Evolutionary conservation across 495 filamentous ascomycete genomes (phyloP), one percentile per base, ranked within the genome.

Genomic region (Hyaloscypha finlandica): DNA sequence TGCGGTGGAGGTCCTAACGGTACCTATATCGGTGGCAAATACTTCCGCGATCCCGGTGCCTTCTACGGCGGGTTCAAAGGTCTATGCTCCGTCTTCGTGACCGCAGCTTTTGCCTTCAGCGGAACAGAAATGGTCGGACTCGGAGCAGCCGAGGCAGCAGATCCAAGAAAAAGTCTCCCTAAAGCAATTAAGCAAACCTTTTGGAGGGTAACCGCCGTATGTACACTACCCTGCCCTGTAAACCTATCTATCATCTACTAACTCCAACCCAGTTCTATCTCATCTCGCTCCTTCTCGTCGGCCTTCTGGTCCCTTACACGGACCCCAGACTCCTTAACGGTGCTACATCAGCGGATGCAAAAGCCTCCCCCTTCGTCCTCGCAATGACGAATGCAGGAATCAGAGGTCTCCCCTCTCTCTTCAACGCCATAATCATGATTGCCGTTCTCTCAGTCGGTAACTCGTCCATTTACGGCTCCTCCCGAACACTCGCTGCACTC

Each of bases 1-100:
- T 88, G 86, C 61, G 93, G 94, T 52, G 94, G 94, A 60, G 91
- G 86, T 6, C 48, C 57, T n/a, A 60, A 83, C 33, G 88, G 88
- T 39, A 86, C 85, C 11, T 96, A 96, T 75, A 91, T 97, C 66
- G 94, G 94, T 60, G 91, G 86, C 16, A 80, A 77, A 37, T 90
- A 89, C 79, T 98, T 93, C 93, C 71, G 80, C 20, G 51, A 90
- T 51, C 94, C 94, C 0, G 94, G 94, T 45, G 92, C 94, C 12
- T 96, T 97, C 77, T 77, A 93, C 79, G 85, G 95, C 75, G 93
- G 94, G 53, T 97, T 97, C 84, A 95, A 96, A 74, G 94, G 94
- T 54, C 81, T 98, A 12, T 97, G 93, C 83, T 90, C 88, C 73
- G 91, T 96, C 65, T 94, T 98, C 68, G 92, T 97, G 67, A 95